Conservation (phyloP, 176 grass and related monocot species). For the Oryza officinalis region DNA sequence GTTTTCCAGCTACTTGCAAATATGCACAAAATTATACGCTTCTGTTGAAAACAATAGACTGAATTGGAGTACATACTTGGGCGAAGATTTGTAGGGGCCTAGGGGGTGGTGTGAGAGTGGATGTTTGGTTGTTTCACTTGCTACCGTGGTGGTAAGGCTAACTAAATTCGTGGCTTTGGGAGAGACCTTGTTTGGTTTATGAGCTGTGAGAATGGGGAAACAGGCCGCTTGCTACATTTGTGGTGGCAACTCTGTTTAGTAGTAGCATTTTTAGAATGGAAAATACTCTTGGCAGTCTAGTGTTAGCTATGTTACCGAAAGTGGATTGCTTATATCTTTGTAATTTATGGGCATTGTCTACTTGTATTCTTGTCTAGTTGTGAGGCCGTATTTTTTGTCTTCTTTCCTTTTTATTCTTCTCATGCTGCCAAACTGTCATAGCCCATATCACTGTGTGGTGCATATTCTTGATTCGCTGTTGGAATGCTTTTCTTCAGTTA, state of each 20-base stretch:
- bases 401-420: background rate
- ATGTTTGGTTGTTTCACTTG: background rate
- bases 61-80: too few relatives aligned
- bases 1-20: background rate
- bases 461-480: background rate
- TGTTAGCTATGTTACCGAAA: background rate
- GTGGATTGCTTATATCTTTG: background rate
- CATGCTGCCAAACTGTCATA: background rate
- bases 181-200: background rate
- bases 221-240: background rate
- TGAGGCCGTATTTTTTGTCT: background rate
- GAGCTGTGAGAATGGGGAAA: background rate
- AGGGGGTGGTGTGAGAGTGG: background rate
- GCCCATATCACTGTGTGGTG: background rate
- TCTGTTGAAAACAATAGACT: too few relatives aligned
- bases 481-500: background rate
- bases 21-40: background rate
- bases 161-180: background rate
- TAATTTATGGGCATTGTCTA: background rate
- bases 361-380: background rate
- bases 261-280: background rate
- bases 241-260: background rate
- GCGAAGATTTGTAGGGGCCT: background rate
- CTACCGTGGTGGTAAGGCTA: background rate
- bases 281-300: background rate